Evolutionary conservation across 768 basidiomycete genomes (phyloP), one percentile per base, ranked within the genome.

Genomic region (Inosperma sp.): DNA sequence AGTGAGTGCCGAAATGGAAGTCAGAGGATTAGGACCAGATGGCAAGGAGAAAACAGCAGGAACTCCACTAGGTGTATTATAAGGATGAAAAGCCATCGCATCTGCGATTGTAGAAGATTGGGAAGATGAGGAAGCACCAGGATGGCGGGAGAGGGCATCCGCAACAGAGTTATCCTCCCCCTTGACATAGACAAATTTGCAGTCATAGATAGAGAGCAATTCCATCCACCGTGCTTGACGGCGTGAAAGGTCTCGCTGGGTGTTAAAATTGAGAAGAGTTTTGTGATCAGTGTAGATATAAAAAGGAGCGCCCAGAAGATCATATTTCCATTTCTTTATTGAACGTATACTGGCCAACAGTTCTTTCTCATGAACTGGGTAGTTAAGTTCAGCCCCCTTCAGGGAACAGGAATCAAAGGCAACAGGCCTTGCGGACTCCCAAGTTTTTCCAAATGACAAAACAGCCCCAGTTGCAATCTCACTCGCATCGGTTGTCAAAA

Each of bases 391-490:
- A 3, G 70, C 64, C 25, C 27, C 54, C 25, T 56, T 64, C 19
- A 64, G 60, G 6, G 40, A 55, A 34, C 17, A 22, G 1, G 55
- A 74, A 48, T 67, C 39, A 49, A 59, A 59, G 34, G 64, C 54
- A 35, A 68, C 69, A 1, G 67, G 71, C 3, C 67, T 52, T 4
- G 70, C 53, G 2, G 51, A 48, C 27, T 70, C 64, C 60, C 64
- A 68, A 1, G 62, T 63, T 3, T 40, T 37, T 0, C 71, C 68
- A 51, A 60, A 68, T 4, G 57, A 58, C 0, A 72, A 52, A 2
- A 68, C 54, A 0, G 63, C 70, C 4, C 70, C 66, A 40, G 54
- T 65, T 3, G n/a, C 16, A 2, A 3, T 5, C 6, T 40, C 26
- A 14, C 49, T 51, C 2, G 56, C 56, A 36, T 57, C 48, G 1